Conservation (phyloP, 2,329 filamentous ascomycete genomes). For the Arthroderma sp. region DNA sequence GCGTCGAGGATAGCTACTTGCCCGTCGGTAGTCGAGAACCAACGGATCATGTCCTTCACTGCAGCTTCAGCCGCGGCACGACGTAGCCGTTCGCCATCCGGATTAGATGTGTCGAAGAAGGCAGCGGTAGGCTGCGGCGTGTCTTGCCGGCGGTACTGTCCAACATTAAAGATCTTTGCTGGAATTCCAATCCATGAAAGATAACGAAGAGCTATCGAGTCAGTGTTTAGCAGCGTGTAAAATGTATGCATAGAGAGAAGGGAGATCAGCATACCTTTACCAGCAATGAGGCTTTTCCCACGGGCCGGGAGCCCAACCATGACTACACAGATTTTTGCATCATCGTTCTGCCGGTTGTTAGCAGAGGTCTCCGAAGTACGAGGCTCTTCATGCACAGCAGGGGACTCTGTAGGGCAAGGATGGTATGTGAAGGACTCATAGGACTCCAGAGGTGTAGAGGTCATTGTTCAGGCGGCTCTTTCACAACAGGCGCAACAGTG, state of each 20-base stretch:
- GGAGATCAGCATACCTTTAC: constrained; percentile 58
- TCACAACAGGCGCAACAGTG: background rate
- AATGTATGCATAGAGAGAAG: background rate
- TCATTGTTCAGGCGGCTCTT: background rate
- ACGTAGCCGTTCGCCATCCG: constrained; percentile 79
- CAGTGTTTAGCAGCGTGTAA: background rate
- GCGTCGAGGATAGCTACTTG: constrained; percentile 90
- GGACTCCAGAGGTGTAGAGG: background rate
- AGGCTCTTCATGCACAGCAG: background rate
- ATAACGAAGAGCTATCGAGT: constrained; percentile 65
- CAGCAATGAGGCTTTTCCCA: constrained; percentile 94
- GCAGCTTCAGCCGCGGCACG: constrained; percentile 83
- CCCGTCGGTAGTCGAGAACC: constrained; percentile 68
- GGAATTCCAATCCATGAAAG: constrained; percentile 93
- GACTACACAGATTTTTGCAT: constrained; percentile 92
- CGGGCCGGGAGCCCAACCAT: constrained; percentile 95
- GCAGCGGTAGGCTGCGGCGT: constrained; percentile 84
- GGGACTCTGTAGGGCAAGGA: background rate
- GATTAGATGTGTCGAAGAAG: constrained; percentile 88
- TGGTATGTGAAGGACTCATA: background rate
- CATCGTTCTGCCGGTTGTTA: constrained; percentile 58
- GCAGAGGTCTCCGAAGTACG: background rate
- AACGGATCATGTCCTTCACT: constrained; percentile 82
- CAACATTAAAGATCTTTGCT: constrained; percentile 92
- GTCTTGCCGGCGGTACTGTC: constrained; percentile 80